A percentile compares a stretch with the other conserved stretches of the same genome.
phyloP scores from a whole-genome alignment of 805 yeast genomes.

The Hanseniaspora opuntiae region DNA sequence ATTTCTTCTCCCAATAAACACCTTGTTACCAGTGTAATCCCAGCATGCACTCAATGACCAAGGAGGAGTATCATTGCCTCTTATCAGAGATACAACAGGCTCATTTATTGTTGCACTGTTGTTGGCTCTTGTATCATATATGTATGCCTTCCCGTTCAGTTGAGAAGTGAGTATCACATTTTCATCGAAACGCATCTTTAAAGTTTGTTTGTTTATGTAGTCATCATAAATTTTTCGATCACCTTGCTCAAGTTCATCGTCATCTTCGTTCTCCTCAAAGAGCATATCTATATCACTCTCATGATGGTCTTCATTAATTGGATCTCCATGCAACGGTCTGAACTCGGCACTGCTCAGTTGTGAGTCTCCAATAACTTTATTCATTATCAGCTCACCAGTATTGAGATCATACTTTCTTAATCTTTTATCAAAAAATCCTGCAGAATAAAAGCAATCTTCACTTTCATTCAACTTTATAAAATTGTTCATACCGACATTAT shows the following conservation, averaged over 20 bases:
- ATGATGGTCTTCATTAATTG: constrained; percentile 12
- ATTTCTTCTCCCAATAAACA: constrained; percentile 81
- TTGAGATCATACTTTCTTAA: constrained; percentile 77
- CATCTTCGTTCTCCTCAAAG: constrained; percentile 43
- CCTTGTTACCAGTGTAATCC: constrained; percentile 67
- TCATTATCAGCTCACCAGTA: constrained; percentile 42
- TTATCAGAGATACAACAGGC: constrained; percentile 36
- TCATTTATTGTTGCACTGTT: constrained; percentile 16
- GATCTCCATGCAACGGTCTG: constrained; percentile 38
- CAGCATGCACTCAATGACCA: constrained; percentile 88
- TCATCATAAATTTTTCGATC: not conserved
- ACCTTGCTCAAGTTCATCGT: constrained; percentile 18
- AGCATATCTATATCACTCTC: constrained; percentile 35
- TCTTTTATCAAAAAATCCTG: constrained; percentile 72
- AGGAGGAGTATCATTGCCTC: constrained; percentile 65
- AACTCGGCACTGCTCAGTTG: constrained; percentile 67
- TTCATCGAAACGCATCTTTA: constrained; percentile 26
- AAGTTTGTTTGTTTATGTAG: constrained; percentile 17
- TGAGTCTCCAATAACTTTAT: constrained; percentile 49
- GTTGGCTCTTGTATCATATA: constrained; percentile 66
- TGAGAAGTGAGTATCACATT: constrained; percentile 62
- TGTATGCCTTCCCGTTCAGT: constrained; percentile 63
- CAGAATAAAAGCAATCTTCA: constrained; percentile 59
- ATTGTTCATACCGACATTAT: constrained; percentile 40
- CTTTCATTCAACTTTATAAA: constrained; percentile 53